These are phyloP conservation scores for Leishmania major DNA, from an alignment of 208 protist genomes.

Conservation along the genomic window DNA sequence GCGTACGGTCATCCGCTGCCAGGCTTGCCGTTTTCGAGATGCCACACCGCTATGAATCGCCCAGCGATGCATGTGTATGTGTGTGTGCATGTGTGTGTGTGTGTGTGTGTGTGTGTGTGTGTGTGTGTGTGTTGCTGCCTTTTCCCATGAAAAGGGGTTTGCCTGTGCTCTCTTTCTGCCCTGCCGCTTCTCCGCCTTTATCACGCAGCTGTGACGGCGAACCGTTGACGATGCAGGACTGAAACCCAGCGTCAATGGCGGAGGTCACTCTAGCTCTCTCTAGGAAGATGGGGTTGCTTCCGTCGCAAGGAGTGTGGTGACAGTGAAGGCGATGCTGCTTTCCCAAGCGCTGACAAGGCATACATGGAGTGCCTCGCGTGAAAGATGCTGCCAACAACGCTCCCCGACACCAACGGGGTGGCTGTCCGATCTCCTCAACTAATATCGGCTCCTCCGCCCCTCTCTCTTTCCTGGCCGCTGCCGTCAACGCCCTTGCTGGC, in stretches of 20 bases:
- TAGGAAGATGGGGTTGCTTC: background rate
- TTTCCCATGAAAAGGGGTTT: background rate
- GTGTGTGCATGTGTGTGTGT: too few relatives aligned
- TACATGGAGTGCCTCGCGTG: background rate
- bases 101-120: background rate
- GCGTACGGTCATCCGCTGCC: background rate
- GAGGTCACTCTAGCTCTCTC: background rate
- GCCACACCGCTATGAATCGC: background rate
- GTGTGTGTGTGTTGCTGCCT: background rate
- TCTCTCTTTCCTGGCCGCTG: background rate
- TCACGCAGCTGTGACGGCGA: background rate
- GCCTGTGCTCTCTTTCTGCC: too few relatives aligned
- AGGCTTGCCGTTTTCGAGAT: background rate
- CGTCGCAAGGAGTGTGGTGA: background rate
- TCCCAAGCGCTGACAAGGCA: background rate
- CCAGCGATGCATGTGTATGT: background rate
- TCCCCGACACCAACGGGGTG: background rate
- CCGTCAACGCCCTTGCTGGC: background rate
- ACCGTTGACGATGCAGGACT: background rate
- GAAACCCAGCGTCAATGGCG: background rate
- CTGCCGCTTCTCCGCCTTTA: background rate
- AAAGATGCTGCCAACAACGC: too few relatives aligned
- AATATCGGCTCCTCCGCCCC: background rate
- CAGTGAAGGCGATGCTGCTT: background rate
- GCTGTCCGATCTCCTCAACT: background rate